These are phyloP conservation scores for Trichoderma afroharzianum DNA, from an alignment of 2,329 filamentous ascomycete genomes.

Conservation along the genomic window DNA sequence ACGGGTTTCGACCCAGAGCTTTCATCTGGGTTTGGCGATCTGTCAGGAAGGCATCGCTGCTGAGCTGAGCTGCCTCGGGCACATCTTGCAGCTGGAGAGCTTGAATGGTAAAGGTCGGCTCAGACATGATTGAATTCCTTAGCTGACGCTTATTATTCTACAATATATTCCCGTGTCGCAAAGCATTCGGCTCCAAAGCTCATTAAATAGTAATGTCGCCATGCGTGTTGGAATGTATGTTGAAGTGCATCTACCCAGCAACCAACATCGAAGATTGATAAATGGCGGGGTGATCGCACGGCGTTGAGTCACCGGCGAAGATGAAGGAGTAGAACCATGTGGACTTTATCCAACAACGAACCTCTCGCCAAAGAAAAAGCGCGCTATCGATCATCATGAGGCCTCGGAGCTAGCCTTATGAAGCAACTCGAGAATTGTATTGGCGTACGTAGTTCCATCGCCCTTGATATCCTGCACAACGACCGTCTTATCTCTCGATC, in stretches of 20 bases:
- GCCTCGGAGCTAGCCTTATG: conserved; percentile 24
- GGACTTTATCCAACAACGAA: background rate
- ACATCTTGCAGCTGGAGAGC: conserved; percentile 28
- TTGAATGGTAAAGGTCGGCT: conserved; percentile 22
- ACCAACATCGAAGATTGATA: background rate
- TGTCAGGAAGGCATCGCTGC: conserved; percentile 28
- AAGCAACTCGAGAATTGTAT: conserved; percentile 28
- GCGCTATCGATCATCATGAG: background rate
- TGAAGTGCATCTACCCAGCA: background rate
- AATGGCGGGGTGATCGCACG: background rate
- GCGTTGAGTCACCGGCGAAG: conserved; percentile 17
- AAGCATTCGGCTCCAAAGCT: background rate
- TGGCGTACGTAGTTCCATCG: conserved; percentile 29
- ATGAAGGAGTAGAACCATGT: background rate
- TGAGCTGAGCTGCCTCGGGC: conserved; percentile 28
- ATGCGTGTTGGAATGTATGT: background rate
- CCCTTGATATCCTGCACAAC: conserved; percentile 36
- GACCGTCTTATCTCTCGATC: conserved; percentile 62
- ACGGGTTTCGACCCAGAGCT: conserved; percentile 27
- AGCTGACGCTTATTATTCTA: background rate
- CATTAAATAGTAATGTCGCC: background rate
- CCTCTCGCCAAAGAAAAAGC: background rate
- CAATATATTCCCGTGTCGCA: background rate
- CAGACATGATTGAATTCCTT: conserved; percentile 18
- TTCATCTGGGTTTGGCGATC: conserved; percentile 39